These are phyloP conservation scores for Aegilops longissima DNA, from an alignment of 176 grass and related monocot species.

Conservation along the genomic window DNA sequence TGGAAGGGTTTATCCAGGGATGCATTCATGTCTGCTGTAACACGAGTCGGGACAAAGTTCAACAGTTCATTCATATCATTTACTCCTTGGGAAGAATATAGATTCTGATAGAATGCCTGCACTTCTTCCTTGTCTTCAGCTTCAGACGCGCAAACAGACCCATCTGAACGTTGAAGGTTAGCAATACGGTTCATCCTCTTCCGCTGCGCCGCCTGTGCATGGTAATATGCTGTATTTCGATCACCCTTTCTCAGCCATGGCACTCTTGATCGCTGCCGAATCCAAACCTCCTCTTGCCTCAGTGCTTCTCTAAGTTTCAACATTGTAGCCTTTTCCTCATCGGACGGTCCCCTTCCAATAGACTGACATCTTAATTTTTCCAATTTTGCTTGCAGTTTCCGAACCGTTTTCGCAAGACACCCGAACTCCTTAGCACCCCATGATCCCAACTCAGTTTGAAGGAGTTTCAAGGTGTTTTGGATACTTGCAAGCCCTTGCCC, in stretches of 20 bases:
- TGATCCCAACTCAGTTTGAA: neutral
- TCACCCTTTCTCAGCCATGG: neutral
- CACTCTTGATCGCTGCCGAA: neutral
- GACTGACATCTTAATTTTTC: neutral
- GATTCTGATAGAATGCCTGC: neutral
- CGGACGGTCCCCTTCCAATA: neutral
- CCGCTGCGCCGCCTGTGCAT: neutral
- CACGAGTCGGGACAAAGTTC: neutral
- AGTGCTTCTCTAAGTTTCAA: neutral
- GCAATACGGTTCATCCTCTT: neutral
- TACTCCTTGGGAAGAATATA: neutral
- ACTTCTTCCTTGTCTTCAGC: neutral
- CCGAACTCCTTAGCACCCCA: neutral
- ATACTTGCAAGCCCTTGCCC: neutral
- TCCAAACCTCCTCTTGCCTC: neutral
- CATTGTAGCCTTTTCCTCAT: neutral
- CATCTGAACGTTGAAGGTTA: neutral
- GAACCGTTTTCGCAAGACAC: neutral
- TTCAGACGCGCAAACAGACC: neutral
- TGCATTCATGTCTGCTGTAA: neutral
- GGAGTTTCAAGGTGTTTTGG: neutral
- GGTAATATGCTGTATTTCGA: neutral
- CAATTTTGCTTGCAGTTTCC: neutral
- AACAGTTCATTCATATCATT: neutral
- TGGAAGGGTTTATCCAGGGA: neutral